These are phyloP conservation scores for Bothia castanella DNA, from an alignment of 1,284 basidiomycete genomes.

Conservation along the genomic window DNA sequence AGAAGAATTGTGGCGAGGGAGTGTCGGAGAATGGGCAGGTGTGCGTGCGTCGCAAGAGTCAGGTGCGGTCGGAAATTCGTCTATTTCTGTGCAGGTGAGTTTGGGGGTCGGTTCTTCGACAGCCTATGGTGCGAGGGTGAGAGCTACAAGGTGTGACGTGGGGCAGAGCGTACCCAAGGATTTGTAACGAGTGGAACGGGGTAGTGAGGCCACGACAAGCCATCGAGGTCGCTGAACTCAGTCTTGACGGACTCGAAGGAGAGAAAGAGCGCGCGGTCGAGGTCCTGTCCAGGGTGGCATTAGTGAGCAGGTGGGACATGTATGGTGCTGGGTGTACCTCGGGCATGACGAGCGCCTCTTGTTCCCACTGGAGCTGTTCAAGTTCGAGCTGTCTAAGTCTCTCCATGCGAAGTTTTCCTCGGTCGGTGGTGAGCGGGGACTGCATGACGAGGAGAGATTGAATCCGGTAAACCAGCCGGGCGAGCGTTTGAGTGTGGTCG, in stretches of 20 bases:
- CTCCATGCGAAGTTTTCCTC: conserved; percentile 32
- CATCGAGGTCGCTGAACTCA: conserved; percentile 49
- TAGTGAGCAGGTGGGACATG: not conserved
- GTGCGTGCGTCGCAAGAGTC: conserved; percentile 5
- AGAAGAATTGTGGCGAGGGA: conserved; percentile 10
- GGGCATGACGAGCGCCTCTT: conserved; percentile 48
- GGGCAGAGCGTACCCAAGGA: conserved; percentile 23
- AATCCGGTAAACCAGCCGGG: conserved; percentile 12
- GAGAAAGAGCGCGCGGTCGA: conserved; percentile 36
- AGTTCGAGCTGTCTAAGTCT: conserved; percentile 37
- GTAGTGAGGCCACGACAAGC: conserved; percentile 40
- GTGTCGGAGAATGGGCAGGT: conserved; percentile 11
- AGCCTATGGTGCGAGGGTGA: conserved; percentile 14
- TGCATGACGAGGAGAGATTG: conserved; percentile 23
- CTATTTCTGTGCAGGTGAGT: conserved; percentile 23
- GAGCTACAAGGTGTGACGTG: not conserved
- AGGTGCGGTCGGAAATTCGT: conserved; percentile 8
- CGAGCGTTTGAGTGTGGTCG: not conserved
- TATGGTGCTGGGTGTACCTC: conserved; percentile 35
- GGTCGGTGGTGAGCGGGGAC: conserved; percentile 17
- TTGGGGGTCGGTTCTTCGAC: conserved; percentile 32
- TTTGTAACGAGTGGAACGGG: conserved; percentile 22
- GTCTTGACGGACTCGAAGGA: conserved; percentile 45
- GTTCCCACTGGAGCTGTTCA: conserved; percentile 47
- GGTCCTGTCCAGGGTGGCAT: conserved; percentile 33